Evolutionary conservation across 2,329 filamentous ascomycete species (phyloP).

Genomic region (Fusarium bulbicola): DNA sequence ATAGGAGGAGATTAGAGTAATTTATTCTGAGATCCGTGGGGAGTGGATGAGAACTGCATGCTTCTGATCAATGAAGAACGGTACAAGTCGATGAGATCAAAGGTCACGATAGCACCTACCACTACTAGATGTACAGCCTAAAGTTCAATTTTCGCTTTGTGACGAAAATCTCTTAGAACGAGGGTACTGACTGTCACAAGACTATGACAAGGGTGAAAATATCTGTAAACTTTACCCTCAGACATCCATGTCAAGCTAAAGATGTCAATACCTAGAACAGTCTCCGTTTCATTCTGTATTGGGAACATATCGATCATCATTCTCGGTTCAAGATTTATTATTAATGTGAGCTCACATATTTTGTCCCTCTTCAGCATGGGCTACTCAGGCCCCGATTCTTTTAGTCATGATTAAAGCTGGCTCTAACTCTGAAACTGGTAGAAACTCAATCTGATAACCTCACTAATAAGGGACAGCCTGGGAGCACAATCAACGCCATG

Average conservation of each 20-base stretch:
- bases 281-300: background rate
- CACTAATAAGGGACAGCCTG: background rate
- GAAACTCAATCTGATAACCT: conserved; percentile 23
- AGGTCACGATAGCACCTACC: background rate
- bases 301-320: background rate
- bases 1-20: conserved; percentile 17
- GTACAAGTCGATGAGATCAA: background rate
- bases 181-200: background rate
- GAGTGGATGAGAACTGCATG: background rate
- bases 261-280: background rate
- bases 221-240: background rate
- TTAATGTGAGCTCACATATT: background rate
- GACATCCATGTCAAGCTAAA: background rate
- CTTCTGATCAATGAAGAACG: background rate
- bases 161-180: background rate
- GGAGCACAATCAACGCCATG: background rate
- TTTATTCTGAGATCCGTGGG: background rate
- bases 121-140: background rate
- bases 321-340: background rate
- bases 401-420: conserved; percentile 7
- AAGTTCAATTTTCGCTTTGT: background rate
- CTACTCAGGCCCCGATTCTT: background rate
- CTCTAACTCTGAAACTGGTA: conserved; percentile 18
- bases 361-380: background rate
- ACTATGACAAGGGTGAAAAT: background rate